Evolutionary conservation across 163 green algal genomes (phyloP).

Genomic region (Scenedesmus sp.): DNA sequence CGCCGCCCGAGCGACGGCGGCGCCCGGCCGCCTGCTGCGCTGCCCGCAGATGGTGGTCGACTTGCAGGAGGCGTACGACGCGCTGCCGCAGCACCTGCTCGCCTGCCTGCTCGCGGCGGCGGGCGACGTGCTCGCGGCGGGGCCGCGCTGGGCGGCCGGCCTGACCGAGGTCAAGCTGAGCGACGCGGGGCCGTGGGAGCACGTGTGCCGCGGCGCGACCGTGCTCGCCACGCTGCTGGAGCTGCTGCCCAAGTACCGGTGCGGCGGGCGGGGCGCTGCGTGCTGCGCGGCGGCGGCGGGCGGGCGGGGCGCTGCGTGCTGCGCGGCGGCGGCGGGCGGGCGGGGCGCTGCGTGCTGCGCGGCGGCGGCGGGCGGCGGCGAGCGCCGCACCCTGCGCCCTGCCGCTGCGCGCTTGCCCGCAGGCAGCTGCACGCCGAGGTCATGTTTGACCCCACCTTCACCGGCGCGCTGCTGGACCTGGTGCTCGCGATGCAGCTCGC

Average conservation of each 20-base stretch:
- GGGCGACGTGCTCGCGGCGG: background rate
- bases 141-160: conserved; percentile 20
- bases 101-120: conserved; percentile 1
- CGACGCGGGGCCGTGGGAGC: conserved; percentile 14
- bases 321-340: background rate
- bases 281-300: background rate
- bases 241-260: conserved; percentile 28
- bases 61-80: background rate
- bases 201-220: conserved; percentile 16
- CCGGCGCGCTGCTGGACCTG: background rate
- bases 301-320: background rate
- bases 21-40: background rate
- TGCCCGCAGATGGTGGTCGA: conserved; percentile 24
- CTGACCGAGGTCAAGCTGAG: conserved; percentile 28
- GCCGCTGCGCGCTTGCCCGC: background rate
- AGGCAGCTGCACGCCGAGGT: conserved; percentile 13
- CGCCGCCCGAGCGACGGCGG: background rate
- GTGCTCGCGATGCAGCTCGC: conserved; percentile 30
- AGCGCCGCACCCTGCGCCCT: no score
- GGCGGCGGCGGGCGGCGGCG: no score
- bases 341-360: background rate
- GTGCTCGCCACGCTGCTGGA: conserved; percentile 36
- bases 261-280: background rate
- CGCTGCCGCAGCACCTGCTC: conserved; percentile 38
- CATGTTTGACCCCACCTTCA: background rate